Evolutionary conservation across 306 rosid genomes (phyloP), one percentile per base, ranked within the genome.

Genomic region (Casuarina glauca): DNA sequence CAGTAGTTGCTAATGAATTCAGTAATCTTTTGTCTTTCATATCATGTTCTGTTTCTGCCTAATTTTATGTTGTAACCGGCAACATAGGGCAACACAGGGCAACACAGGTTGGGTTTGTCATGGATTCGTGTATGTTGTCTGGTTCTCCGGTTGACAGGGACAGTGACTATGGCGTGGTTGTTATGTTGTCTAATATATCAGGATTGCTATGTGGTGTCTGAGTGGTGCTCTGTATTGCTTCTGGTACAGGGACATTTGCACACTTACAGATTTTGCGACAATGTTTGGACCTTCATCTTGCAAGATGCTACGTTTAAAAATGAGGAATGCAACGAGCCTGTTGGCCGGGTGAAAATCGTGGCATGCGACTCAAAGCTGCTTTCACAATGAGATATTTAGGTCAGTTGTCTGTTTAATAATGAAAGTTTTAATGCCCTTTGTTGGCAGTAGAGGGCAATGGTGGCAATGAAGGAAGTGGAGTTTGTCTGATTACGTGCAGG

Each of bases 361-460:
- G 98, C 98, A 11, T 95, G 98, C 39, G 97, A 95, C 79, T 92
- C 98, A 26, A 92, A 93, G 90, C 81, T 95, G 87, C 97, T 95
- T 78, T 41, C 91, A 3, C 97, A 92, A 78, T 95, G 82, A 83
- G 80, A n/a, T 79, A 78, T 53, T 9, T 70, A 73, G 38, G 72
- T 66, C 64, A 72, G 72, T 42, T 81, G 82, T 45, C n/a, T 55
- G 72, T 13, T 69, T 46, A 78, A 61, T 78, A 67, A 74, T 51
- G 43, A 63, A 2, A 48, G 48, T 70, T 45, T 32, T 15, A 70
- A 4, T 70, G 39, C 10, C 38, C 19, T 74, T 70, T 64, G 4
- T 54, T 70, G 39, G 44, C 44, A 54, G 80, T 71, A 72, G 78
- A 20, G 9, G 15, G 70, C 41, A 76, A 77, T 81, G 83, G 73